Percentiles rank a stretch among this genome's conserved stretches.
These are phyloP conservation scores for Linanthus parryae DNA, from an alignment of 148 eudicot genomes.

Conservation along the genomic window DNA sequence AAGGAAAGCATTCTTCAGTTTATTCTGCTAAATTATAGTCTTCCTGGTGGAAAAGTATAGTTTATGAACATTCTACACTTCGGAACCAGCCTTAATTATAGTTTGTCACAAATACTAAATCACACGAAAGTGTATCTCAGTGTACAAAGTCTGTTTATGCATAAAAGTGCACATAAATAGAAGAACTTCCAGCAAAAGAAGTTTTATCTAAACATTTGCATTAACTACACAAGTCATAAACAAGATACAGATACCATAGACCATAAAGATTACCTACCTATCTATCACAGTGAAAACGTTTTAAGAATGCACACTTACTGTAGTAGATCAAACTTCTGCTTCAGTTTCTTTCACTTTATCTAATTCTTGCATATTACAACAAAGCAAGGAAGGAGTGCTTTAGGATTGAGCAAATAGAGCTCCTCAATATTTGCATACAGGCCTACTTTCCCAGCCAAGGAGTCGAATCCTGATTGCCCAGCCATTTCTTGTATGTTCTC, in stretches of 20 bases:
- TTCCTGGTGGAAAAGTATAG: too few species aligned
- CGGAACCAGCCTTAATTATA: too few species aligned
- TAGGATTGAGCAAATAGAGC: conserved; percentile 87
- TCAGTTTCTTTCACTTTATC: not conserved
- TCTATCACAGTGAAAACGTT: not conserved
- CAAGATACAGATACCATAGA: conserved; percentile 1
- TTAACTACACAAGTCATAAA: not conserved
- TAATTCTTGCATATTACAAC: conserved; percentile 84
- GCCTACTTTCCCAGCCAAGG: conserved; percentile 94
- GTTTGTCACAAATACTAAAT: too few species aligned
- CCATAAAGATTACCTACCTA: too few species aligned
- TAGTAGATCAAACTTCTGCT: not conserved
- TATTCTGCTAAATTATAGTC: too few species aligned
- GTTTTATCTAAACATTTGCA: not conserved
- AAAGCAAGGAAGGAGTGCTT: conserved; percentile 94
- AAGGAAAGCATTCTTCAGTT: too few species aligned
- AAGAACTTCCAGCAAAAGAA: too few species aligned
- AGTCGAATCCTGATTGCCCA: conserved; percentile 85
- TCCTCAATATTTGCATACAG: conserved; percentile 91
- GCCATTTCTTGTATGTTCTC: conserved; percentile 83
- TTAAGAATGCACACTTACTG: not conserved
- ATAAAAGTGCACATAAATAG: too few species aligned
- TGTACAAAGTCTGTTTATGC: too few species aligned
- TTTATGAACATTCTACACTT: too few species aligned
- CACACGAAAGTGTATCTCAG: too few species aligned